Evolutionary conservation across 2,329 filamentous ascomycete species (phyloP).

Genomic region (Sporothrix phasma): DNA sequence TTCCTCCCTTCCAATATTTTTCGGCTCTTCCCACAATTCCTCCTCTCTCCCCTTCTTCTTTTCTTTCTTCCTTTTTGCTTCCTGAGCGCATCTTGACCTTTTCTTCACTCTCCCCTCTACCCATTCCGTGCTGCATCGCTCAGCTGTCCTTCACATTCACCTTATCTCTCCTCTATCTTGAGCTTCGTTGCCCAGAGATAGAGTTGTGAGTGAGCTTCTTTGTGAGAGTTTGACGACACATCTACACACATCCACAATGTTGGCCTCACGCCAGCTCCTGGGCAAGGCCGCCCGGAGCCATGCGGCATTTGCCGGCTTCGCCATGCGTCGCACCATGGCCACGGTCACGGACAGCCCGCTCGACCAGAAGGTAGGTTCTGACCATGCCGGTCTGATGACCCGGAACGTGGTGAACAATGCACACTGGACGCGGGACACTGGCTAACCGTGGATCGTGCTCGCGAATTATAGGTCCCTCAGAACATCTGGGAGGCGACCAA

Average conservation of each 20-base stretch:
- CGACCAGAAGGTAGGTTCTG: conserved; percentile 69
- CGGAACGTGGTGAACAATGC: neutral
- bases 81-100: conserved; percentile 2
- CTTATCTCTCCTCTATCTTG: conserved; percentile 12
- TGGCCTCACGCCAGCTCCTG: conserved; percentile 62
- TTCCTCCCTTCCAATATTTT: conserved; percentile 11
- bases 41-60: conserved; percentile 10
- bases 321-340: conserved; percentile 61
- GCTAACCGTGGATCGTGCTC: neutral
- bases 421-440: no score
- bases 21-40: conserved; percentile 14
- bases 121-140: conserved; percentile 9
- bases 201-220: conserved; percentile 1
- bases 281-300: conserved; percentile 54
- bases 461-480: conserved; percentile 59
- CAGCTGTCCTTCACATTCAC: conserved; percentile 1
- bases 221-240: conserved; percentile 6
- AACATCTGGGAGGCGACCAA: conserved; percentile 93
- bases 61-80: neutral
- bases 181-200: conserved; percentile 7
- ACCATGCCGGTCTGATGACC: no score
- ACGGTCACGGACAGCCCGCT: conserved; percentile 79
- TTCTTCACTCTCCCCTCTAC: conserved; percentile 6
- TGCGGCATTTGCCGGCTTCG: conserved; percentile 46
- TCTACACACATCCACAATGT: conserved; percentile 36